Evolutionary conservation across 75 land plant genomes (phyloP).

Genomic region (Cryptomeria japonica): DNA sequence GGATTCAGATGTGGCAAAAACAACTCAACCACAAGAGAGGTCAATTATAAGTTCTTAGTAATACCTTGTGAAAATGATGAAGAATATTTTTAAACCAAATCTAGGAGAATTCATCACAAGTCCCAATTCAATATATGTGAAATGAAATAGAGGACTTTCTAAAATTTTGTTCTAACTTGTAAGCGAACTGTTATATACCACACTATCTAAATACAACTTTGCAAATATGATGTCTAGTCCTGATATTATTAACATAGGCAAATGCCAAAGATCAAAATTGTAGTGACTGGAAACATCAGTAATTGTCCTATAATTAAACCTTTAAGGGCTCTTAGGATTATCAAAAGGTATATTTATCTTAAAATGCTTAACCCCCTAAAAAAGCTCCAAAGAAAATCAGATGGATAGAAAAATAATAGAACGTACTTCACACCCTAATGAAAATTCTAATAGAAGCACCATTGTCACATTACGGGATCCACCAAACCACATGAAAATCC

Average conservation of each 20-base stretch:
- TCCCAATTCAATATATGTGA: neutral
- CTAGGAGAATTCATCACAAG: neutral
- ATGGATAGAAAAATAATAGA: neutral
- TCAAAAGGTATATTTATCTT: neutral
- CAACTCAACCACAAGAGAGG: too few species aligned
- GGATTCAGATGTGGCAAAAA: too few species aligned
- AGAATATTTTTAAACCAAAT: neutral
- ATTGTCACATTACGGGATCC: neutral
- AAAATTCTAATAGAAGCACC: neutral
- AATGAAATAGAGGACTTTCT: neutral
- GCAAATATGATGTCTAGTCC: neutral
- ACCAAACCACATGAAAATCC: too few species aligned
- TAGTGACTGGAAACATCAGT: neutral
- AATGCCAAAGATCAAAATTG: too few species aligned
- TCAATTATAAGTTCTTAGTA: too few species aligned
- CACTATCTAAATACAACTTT: neutral
- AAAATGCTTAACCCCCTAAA: too few species aligned
- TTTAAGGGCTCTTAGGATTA: too few species aligned
- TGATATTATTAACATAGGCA: neutral
- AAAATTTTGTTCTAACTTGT: neutral
- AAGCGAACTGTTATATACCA: neutral
- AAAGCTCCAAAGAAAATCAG: neutral
- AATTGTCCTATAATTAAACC: neutral
- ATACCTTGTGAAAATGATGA: neutral
- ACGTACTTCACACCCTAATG: too few species aligned